Evolutionary conservation across 495 filamentous ascomycete genomes (phyloP).

Genomic region (Aspergillus coremiiformis): DNA sequence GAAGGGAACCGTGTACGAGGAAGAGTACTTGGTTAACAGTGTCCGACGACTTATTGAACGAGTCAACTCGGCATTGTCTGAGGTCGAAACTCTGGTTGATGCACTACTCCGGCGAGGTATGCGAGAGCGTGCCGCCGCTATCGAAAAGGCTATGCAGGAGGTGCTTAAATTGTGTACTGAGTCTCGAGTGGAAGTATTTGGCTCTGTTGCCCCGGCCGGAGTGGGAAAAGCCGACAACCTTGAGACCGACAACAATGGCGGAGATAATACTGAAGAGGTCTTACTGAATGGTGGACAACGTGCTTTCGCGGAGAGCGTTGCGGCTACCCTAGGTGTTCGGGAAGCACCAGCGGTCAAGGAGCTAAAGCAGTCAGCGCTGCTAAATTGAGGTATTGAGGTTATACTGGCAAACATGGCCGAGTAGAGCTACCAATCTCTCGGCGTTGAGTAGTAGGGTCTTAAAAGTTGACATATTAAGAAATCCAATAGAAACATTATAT

Average conservation of each 20-base stretch:
- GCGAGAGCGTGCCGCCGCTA: slow-evolving; percentile 73
- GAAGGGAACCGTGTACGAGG: slow-evolving; percentile 95
- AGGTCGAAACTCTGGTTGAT: slow-evolving; percentile 64
- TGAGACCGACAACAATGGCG: slow-evolving; percentile 2
- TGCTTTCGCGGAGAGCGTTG: slow-evolving; percentile 37
- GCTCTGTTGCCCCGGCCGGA: slow-evolving; percentile 11
- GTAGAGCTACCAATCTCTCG: background rate
- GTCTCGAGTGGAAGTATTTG: slow-evolving; percentile 63
- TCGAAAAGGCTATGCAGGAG: slow-evolving; percentile 64
- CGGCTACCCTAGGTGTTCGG: slow-evolving; percentile 15
- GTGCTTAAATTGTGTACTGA: slow-evolving; percentile 59
- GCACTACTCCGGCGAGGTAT: slow-evolving; percentile 71
- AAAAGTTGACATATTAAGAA: background rate
- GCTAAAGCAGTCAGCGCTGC: slow-evolving; percentile 48
- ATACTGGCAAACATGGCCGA: background rate
- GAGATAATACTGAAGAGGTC: background rate
- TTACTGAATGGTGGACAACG: slow-evolving; percentile 11
- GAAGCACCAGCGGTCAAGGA: slow-evolving; percentile 39
- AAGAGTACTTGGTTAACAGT: slow-evolving; percentile 88
- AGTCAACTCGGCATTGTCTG: slow-evolving; percentile 60
- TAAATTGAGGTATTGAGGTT: slow-evolving; percentile 27
- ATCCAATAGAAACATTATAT: background rate
- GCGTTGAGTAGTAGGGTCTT: background rate
- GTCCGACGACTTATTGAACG: slow-evolving; percentile 78
- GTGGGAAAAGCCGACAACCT: slow-evolving; percentile 10